These are phyloP conservation scores for Esteya vermicola DNA, from an alignment of 2,329 filamentous ascomycete genomes.

Conservation along the genomic window DNA sequence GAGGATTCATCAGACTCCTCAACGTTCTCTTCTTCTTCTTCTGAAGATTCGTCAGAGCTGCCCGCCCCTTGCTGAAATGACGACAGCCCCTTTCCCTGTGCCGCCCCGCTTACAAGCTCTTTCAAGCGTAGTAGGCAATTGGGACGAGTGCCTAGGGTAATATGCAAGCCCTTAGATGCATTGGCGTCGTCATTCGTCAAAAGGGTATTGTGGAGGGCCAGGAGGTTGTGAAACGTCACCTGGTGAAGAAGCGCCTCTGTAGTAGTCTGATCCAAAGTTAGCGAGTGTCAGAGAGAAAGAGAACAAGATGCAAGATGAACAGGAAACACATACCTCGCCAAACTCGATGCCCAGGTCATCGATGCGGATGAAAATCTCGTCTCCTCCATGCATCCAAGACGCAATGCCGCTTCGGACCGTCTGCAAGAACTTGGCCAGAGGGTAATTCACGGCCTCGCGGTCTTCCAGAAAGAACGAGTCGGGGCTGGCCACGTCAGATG, in stretches of 20 bases:
- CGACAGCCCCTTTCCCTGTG: constrained; percentile 10
- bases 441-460: constrained; percentile 24
- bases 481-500: constrained; percentile 21
- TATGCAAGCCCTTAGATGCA: constrained; percentile 4
- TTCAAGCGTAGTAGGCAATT: constrained; percentile 11
- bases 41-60: constrained; percentile 6
- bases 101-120: constrained; percentile 11
- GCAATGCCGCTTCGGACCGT: constrained; percentile 30
- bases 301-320: no score
- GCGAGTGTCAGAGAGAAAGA: neutral
- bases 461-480: constrained; percentile 31
- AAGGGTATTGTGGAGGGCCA: constrained; percentile 12
- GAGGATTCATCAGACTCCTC: constrained; percentile 2
- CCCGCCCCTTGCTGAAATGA: constrained; percentile 2
- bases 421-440: constrained; percentile 28
- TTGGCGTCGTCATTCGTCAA: constrained; percentile 9
- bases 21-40: constrained; percentile 1
- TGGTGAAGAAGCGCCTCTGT: constrained; percentile 11
- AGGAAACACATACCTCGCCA: constrained; percentile 26
- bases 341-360: constrained; percentile 39
- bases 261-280: constrained; percentile 7
- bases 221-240: constrained; percentile 11
- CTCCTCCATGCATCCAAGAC: constrained; percentile 27
- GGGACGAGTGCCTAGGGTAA: constrained; percentile 11
- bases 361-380: constrained; percentile 36